Evolutionary conservation across 371 early-diverging fungal genomes (phyloP), one percentile per base, ranked within the genome.

Genomic region (Polyrhizophydium stewartii): DNA sequence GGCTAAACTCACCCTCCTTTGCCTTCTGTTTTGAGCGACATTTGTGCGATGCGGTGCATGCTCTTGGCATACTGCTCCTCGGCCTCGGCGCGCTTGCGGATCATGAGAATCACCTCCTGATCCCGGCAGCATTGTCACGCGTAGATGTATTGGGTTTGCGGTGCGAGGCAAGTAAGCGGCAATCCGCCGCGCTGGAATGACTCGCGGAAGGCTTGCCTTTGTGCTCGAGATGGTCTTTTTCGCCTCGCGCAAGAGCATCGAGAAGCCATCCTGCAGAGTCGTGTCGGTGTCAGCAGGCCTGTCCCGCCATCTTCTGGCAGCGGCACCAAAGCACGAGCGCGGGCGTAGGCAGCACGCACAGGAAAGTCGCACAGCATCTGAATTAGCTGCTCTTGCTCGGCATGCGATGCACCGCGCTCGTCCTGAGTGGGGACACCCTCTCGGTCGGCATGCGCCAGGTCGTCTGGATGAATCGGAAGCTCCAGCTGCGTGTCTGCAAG

Each of bases 21-120:
- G 30, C 68, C 70, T 10, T 73, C 66, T 21, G 61, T 12, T 57
- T 70, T 69, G 25, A 27, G 58, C 43, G 27, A 45, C 24, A 58
- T 25, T 53, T 74, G 75, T 2, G 69, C 66, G 7, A 80, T 64
- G 41, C 69, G 69, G 31, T 58, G 49, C 71, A 80, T 64, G 7
- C 66, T 30, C 46, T 74, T 72, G 50, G 68, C 75, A 65, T 77
- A 80, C 22, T 80, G 76, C 47, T 72, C 75, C 60, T 80, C 81
- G 25, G 77, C 66, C n/a, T 66, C 55, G 17, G 81, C 76, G 1
- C 77, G 66, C 53, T 66, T 67, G 46, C 69, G 69, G n/a, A 80
- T 58, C 45, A 80, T 75, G 3, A 30, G 31, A 19, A 64, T 60
- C 32, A 66, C 70, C 57, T 80, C 81, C 68, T 75, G 56, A 43